phyloP scores from a whole-genome alignment of 495 filamentous ascomycete species.

The Usnea hakonensis region DNA sequence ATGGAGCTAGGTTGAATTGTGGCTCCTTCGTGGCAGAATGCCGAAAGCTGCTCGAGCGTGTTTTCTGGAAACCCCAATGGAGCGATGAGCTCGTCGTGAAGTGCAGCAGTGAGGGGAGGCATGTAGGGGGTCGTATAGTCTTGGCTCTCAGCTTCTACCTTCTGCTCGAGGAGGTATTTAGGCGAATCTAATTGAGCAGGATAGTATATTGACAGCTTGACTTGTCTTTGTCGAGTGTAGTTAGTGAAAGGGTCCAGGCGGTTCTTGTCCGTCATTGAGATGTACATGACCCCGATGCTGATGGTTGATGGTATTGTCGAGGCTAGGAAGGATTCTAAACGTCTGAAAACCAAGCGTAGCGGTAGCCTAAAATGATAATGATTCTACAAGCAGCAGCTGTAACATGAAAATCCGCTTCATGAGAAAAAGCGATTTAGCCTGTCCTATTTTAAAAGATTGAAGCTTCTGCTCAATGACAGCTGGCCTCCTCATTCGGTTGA shows the following conservation, averaged over 20 bases:
- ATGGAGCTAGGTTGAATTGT: neutral
- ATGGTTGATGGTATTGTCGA: neutral
- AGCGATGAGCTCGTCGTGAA: neutral
- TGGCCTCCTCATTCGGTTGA: no score
- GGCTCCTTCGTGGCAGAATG: neutral
- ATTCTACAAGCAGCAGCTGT: neutral
- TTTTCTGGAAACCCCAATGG: neutral
- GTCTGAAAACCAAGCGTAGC: neutral
- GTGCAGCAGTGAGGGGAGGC: neutral
- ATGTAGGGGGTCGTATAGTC: neutral
- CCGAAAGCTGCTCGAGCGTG: conserved; percentile 1
- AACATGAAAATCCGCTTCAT: neutral
- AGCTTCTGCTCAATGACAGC: no score
- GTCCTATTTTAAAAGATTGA: no score
- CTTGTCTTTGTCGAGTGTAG: neutral
- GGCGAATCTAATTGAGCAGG: neutral
- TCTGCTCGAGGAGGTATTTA: neutral
- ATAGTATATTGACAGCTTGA: conserved; percentile 1
- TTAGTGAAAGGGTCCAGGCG: conserved; percentile 7
- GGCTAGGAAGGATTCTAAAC: neutral
- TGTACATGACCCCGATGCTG: neutral
- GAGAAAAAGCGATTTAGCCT: no score
- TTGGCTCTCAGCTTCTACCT: neutral
- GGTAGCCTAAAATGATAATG: neutral
- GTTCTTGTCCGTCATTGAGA: neutral